Evolutionary conservation across 768 basidiomycete species (phyloP), one percentile per base, ranked within the genome.

Genomic region (Suillus alpinus): DNA sequence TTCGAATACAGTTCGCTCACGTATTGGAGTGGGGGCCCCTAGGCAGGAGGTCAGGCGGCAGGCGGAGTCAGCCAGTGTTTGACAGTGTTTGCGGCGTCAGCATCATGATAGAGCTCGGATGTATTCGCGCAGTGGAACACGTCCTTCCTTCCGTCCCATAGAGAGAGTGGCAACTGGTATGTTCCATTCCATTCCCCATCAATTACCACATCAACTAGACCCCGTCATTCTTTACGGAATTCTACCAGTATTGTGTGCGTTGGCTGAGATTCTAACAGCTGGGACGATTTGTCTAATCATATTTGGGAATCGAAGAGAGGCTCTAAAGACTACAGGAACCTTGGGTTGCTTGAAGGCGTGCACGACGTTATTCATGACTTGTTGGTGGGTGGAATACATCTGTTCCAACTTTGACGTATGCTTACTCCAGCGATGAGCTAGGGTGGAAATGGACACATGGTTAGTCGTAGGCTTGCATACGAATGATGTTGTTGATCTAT

Each of bases 231-330:
- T 26, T 26, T 26, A 26, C 26, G 50, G 10, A 34, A 52, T 49
- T 7, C 23, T 31, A 20, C 6, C 0, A 10, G 18, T 47, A 36
- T 47, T 34, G 20, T 29, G 8, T 31, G 29, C 16, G 8, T 41
- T 66, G 32, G 59, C 46, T 14, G 3, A 59, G 49, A 14, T 16
- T 16, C 53, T 20, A 10, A 49, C 18, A 71, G 71, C 29, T 72
- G 71, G 51, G 70, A 73, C 20, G 66, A 69, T 10, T 73, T 71
- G 37, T 72, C 71, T n/a, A 71, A 71, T 62, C 62, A 63, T 7
- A 58, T 23, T 5, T 59, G 64, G 18, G 60, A 67, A 29, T 71
- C 71, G n/a, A 61, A 62, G 6, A 57, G 65, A 32, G 59, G 60
- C n/a, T n/a, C n/a, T 0, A 61, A 34, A 6, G 63, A 62, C 37